Conservation (phyloP, 176 grass and related monocot genomes). For the Bonia amplexicaulis region DNA sequence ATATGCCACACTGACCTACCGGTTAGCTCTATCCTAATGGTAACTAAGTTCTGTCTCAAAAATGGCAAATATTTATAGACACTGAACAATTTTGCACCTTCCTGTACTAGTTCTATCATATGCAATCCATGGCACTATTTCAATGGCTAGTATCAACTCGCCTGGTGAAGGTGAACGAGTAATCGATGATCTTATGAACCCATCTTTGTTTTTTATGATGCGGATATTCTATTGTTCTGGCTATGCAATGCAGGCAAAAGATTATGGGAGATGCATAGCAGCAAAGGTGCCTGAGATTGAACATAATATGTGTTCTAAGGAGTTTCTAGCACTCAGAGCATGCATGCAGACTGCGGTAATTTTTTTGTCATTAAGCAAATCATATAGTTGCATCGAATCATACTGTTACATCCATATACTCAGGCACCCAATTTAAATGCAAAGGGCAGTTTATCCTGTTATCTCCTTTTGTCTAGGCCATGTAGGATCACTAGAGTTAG, state of each 20-base stretch:
- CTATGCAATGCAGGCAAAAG: slow-evolving; percentile 61
- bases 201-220: not conserved
- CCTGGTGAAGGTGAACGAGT: not conserved
- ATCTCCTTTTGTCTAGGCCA: not conserved
- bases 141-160: not conserved
- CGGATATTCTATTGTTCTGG: slow-evolving; percentile 4
- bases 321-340: slow-evolving; percentile 82
- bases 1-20: not conserved
- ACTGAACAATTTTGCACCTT: not conserved
- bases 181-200: not conserved
- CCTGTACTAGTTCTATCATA: not conserved
- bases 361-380: slow-evolving; percentile 10
- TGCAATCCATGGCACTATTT: not conserved
- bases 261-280: slow-evolving; percentile 72
- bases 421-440: not conserved
- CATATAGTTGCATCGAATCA: not conserved
- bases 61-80: not conserved
- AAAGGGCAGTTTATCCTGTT: not conserved
- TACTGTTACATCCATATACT: slow-evolving; percentile 1
- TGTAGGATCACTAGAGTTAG: not conserved
- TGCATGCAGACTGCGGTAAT: slow-evolving; percentile 91
- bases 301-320: slow-evolving; percentile 88
- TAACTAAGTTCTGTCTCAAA: not conserved
- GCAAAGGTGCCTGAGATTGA: slow-evolving; percentile 78
- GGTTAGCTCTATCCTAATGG: not conserved